These are phyloP conservation scores for Talaromyces sp. DNA, from an alignment of 2,329 filamentous ascomycete species.

Conservation along the genomic window DNA sequence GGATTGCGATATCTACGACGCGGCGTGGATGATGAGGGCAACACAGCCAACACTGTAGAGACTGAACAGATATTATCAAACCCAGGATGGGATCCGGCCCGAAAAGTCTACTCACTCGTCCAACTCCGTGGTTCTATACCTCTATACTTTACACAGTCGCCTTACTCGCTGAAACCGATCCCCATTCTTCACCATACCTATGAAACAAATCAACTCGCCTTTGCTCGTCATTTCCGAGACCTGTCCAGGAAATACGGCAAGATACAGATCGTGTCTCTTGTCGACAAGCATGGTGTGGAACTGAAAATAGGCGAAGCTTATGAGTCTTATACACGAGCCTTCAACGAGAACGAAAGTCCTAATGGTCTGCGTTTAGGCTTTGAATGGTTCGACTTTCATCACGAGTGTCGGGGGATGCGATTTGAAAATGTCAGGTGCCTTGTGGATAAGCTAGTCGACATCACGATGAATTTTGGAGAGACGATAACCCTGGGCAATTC, in stretches of 20 bases:
- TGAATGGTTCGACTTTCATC: constrained; percentile 98
- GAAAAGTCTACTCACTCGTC: constrained; percentile 74
- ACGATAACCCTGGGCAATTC: constrained; percentile 56
- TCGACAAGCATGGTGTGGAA: constrained; percentile 86
- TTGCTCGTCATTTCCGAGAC: constrained; percentile 73
- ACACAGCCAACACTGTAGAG: constrained; percentile 86
- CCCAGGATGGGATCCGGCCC: constrained; percentile 59
- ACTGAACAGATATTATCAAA: constrained; percentile 89
- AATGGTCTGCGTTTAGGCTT: constrained; percentile 60
- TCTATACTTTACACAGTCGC: constrained; percentile 90
- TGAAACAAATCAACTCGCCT: constrained; percentile 73
- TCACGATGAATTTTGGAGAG: constrained; percentile 69
- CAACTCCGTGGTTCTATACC: constrained; percentile 91
- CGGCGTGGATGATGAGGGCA: constrained; percentile 84
- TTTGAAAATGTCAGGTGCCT: constrained; percentile 90
- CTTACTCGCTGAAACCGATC: constrained; percentile 86
- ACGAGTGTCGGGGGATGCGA: constrained; percentile 90
- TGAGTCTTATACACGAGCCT: constrained; percentile 61
- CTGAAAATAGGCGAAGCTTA: constrained; percentile 74
- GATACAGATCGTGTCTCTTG: constrained; percentile 75
- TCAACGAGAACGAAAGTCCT: constrained; percentile 62
- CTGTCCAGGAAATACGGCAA: constrained; percentile 68
- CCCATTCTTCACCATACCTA: constrained; percentile 78
- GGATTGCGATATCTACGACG: constrained; percentile 86
- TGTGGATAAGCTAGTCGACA: constrained; percentile 64